Evolutionary conservation across 176 grass and related monocot species (phyloP).

Genomic region (Rhipidocladum racemiflorum): DNA sequence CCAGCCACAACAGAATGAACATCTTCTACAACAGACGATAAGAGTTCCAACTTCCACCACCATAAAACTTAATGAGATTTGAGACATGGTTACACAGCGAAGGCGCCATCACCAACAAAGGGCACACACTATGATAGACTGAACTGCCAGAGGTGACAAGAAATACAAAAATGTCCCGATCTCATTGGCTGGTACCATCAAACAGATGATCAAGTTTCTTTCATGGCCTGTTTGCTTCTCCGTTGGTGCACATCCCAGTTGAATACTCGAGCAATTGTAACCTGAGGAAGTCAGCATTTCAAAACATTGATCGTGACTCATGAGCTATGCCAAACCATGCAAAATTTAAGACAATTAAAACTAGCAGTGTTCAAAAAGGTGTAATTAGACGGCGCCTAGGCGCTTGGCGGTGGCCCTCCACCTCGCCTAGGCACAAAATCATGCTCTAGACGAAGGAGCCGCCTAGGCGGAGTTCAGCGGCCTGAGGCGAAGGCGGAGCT

Average conservation of each 20-base stretch:
- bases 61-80: conserved; percentile 31
- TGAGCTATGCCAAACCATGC: background rate
- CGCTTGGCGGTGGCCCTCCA: no score
- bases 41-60: conserved; percentile 46
- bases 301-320: background rate
- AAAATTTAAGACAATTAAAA: background rate
- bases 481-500: no score
- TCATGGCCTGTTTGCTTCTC: conserved; percentile 65
- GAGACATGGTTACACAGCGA: conserved; percentile 31
- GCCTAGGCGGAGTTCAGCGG: no score
- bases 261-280: conserved; percentile 89
- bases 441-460: no score
- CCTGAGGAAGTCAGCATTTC: conserved; percentile 39
- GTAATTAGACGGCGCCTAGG: no score
- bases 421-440: no score
- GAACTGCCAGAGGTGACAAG: conserved; percentile 21
- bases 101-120: conserved; percentile 27
- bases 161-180: conserved; percentile 4
- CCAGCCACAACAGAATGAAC: conserved; percentile 18
- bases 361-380: no score
- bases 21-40: conserved; percentile 32
- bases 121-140: background rate
- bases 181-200: background rate
- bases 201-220: conserved; percentile 48
- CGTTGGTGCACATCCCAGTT: conserved; percentile 99